phyloP scores from a whole-genome alignment of 331 rosid species.

The Malus hybrid region DNA sequence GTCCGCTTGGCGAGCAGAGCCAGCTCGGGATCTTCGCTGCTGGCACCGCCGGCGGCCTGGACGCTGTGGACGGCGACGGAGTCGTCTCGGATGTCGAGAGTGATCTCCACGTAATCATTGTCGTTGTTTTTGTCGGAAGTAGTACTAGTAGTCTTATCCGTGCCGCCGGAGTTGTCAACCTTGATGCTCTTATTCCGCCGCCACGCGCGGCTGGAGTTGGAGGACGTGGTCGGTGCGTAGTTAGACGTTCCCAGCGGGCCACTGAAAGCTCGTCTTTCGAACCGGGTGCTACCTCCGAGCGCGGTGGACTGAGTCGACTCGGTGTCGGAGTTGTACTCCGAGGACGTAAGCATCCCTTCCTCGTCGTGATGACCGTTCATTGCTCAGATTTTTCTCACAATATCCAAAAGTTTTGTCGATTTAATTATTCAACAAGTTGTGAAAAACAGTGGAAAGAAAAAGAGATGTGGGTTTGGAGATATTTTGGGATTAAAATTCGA shows the following conservation, averaged over 20 bases:
- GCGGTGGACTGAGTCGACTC: neutral
- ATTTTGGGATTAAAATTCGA: neutral
- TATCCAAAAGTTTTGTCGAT: too few relatives aligned
- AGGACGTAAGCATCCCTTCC: neutral
- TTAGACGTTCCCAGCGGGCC: conserved; percentile 20
- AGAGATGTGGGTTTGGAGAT: neutral
- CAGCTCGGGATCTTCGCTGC: conserved; percentile 35
- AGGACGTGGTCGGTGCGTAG: neutral
- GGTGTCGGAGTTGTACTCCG: conserved; percentile 5
- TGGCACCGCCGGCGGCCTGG: conserved; percentile 22
- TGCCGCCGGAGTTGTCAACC: conserved; percentile 10
- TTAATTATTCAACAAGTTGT: too few relatives aligned
- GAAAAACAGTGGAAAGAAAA: neutral
- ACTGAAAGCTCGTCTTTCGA: conserved; percentile 23
- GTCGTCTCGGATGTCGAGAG: conserved; percentile 52
- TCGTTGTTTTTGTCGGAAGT: conserved; percentile 1
- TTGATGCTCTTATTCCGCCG: conserved; percentile 22
- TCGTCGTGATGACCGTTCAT: neutral
- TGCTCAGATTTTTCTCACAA: neutral
- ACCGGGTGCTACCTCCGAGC: neutral
- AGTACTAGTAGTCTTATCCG: neutral
- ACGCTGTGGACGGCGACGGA: conserved; percentile 58
- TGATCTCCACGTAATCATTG: conserved; percentile 40
- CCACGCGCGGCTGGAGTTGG: neutral
- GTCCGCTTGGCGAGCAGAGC: conserved; percentile 33